phyloP scores from a whole-genome alignment of 495 filamentous ascomycete species.

The Cercophora sp. region DNA sequence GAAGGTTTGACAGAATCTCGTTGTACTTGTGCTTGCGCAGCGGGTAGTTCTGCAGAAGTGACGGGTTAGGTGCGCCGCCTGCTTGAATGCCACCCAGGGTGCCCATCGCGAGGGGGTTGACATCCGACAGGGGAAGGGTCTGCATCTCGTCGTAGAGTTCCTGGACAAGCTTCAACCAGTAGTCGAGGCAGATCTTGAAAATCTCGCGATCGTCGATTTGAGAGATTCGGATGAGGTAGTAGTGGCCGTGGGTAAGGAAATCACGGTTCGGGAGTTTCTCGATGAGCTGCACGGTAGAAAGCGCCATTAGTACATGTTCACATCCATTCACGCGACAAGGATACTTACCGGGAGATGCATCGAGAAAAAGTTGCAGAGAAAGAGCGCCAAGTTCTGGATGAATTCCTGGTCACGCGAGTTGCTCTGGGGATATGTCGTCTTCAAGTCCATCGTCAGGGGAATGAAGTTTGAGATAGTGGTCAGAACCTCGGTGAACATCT shows the following conservation, averaged over 20 bases:
- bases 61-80: conserved; percentile 76
- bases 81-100: conserved; percentile 68
- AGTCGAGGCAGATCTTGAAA: conserved; percentile 98
- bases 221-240: conserved; percentile 95
- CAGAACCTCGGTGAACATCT: conserved; percentile 95
- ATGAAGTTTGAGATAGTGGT: conserved; percentile 87
- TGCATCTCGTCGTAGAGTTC: conserved; percentile 99
- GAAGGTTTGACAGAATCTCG: conserved; percentile 86
- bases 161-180: conserved; percentile 98
- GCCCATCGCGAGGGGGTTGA: conserved; percentile 78
- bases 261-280: conserved; percentile 94
- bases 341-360: conserved; percentile 80
- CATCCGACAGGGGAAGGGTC: conserved; percentile 80
- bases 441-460: conserved; percentile 81
- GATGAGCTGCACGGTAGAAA: conserved; percentile 65
- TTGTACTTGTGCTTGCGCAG: conserved; percentile 96
- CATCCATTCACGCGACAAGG: neutral
- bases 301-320: conserved; percentile 21
- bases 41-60: conserved; percentile 76
- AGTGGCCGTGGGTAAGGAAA: conserved; percentile 91
- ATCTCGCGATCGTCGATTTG: conserved; percentile 98
- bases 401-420: conserved; percentile 96
- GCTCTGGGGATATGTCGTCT: conserved; percentile 81
- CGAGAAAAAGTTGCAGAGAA: conserved; percentile 92
- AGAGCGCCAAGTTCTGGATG: conserved; percentile 91